Conservation (phyloP, 352 stramenopile species). For the Stramenopiles sp. region DNA sequence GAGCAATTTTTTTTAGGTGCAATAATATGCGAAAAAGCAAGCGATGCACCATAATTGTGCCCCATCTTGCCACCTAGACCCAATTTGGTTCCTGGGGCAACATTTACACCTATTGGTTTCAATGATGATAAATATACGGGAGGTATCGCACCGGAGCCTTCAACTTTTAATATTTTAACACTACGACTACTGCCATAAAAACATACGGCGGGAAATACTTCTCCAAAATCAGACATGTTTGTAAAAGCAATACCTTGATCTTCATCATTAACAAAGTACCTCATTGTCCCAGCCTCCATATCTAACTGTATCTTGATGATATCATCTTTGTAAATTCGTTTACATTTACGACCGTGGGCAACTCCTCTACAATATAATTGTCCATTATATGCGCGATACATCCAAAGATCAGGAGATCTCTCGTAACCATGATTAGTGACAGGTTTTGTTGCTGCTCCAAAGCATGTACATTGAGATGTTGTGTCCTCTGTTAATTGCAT, state of each 20-base stretch:
- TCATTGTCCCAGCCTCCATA: slow-evolving; percentile 4
- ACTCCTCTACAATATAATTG: slow-evolving; percentile 3
- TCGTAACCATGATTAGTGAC: background rate
- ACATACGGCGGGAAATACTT: background rate
- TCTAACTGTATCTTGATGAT: slow-evolving; percentile 3
- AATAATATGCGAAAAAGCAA: no score
- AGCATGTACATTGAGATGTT: slow-evolving; percentile 7
- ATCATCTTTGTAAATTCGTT: background rate
- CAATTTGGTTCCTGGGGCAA: no score
- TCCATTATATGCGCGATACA: slow-evolving; percentile 7
- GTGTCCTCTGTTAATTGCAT: background rate
- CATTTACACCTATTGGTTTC: no score
- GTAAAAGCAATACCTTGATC: slow-evolving; percentile 6
- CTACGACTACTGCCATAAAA: slow-evolving; percentile 1
- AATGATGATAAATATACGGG: no score
- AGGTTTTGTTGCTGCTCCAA: slow-evolving; percentile 7
- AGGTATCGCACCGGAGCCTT: no score
- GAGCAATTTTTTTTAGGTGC: no score
- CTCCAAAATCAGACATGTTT: slow-evolving; percentile 2
- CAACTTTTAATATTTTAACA: no score
- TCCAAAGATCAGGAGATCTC: slow-evolving; percentile 3
- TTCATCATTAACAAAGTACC: background rate
- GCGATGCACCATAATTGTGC: no score
- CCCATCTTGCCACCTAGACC: no score
- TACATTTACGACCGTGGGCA: background rate